Evolutionary conservation across 2,329 filamentous ascomycete species (phyloP).

Genomic region (Aspergillus fijiensis): DNA sequence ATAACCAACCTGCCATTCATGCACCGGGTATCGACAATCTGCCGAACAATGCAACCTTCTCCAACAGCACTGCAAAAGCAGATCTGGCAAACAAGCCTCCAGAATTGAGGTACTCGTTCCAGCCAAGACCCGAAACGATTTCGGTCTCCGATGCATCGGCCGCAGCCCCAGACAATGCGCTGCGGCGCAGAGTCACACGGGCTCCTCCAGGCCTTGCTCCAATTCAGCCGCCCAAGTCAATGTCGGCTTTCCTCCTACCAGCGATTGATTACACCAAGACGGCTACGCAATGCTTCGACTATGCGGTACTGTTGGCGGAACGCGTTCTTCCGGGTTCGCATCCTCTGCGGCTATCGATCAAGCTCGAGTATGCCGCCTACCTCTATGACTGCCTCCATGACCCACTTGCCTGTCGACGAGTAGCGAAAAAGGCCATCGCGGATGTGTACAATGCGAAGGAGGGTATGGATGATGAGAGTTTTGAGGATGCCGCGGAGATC

Average conservation of each 20-base stretch:
- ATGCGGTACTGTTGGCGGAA: slow-evolving; percentile 73
- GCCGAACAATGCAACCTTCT: slow-evolving; percentile 27
- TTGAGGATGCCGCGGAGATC: slow-evolving; percentile 83
- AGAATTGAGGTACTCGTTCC: slow-evolving; percentile 21
- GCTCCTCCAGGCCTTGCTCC: slow-evolving; percentile 41
- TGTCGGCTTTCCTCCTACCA: slow-evolving; percentile 75
- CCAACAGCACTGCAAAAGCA: slow-evolving; percentile 30
- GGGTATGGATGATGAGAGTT: slow-evolving; percentile 93
- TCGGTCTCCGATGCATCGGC: slow-evolving; percentile 7
- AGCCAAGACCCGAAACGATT: slow-evolving; percentile 18
- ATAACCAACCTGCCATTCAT: slow-evolving; percentile 80
- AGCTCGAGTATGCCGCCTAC: slow-evolving; percentile 90
- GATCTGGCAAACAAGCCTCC: slow-evolving; percentile 20
- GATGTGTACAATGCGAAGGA: slow-evolving; percentile 90
- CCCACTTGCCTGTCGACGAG: slow-evolving; percentile 67
- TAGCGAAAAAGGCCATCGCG: slow-evolving; percentile 80
- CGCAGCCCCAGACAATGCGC: not conserved
- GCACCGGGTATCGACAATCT: slow-evolving; percentile 53
- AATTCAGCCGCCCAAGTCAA: slow-evolving; percentile 34
- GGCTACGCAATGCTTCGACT: slow-evolving; percentile 77
- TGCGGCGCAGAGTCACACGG: slow-evolving; percentile 13
- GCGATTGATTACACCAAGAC: slow-evolving; percentile 77
- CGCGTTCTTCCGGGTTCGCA: slow-evolving; percentile 80
- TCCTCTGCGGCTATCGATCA: slow-evolving; percentile 82
- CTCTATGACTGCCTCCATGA: slow-evolving; percentile 91